Percentiles rank a stretch among this genome's conserved stretches.
Conservation (phyloP, 2,329 filamentous ascomycete species). For the Diaporthe destruens region DNA sequence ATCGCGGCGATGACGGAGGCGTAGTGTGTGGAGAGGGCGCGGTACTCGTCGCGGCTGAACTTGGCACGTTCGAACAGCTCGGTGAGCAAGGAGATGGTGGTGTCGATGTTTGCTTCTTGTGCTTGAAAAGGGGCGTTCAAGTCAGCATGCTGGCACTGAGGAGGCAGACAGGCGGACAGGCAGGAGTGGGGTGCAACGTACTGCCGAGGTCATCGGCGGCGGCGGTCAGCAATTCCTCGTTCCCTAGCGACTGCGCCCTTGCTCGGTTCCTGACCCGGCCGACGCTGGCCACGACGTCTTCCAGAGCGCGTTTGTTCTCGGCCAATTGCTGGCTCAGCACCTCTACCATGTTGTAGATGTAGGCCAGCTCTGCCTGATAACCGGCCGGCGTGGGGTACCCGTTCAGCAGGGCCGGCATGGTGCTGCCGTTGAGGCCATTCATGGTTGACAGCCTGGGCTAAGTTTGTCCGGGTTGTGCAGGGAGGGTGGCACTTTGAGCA, state of each 20-base stretch:
- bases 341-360: conserved; percentile 77
- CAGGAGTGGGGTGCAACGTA: conserved; percentile 48
- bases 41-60: conserved; percentile 71
- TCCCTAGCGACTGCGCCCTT: conserved; percentile 63
- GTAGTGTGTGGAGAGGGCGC: conserved; percentile 68
- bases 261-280: conserved; percentile 72
- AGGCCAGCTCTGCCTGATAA: conserved; percentile 76
- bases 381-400: conserved; percentile 73
- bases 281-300: conserved; percentile 73
- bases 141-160: conserved; percentile 1
- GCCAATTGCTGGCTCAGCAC: conserved; percentile 73
- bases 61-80: conserved; percentile 74
- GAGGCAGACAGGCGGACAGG: conserved; percentile 23
- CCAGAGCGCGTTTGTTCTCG: conserved; percentile 71
- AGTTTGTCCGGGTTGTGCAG: neutral
- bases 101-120: conserved; percentile 71
- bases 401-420: conserved; percentile 58
- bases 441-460: conserved; percentile 47
- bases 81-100: conserved; percentile 70
- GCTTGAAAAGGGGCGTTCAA: conserved; percentile 52
- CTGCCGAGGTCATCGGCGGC: conserved; percentile 70
- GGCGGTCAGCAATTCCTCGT: conserved; percentile 69
- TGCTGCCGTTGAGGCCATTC: conserved; percentile 65
- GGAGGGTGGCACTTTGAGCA: neutral
- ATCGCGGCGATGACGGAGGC: conserved; percentile 68